These are phyloP conservation scores for Venturia nashicola DNA, from an alignment of 2,329 filamentous ascomycete species.

Conservation along the genomic window DNA sequence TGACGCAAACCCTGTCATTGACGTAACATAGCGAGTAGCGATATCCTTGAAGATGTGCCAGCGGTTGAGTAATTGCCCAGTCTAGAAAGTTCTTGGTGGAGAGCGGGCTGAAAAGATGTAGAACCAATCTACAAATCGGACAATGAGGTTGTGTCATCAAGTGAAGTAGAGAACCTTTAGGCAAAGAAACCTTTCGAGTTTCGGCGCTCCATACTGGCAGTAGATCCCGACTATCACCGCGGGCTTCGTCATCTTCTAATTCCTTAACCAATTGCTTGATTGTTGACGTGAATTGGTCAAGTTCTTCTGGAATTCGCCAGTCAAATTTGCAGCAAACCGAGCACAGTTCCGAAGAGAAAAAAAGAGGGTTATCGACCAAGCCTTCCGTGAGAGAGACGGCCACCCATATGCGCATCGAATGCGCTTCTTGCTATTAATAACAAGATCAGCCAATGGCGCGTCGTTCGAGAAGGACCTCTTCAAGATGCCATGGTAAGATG, in stretches of 20 bases:
- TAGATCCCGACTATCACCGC: not conserved
- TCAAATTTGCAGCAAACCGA: not conserved
- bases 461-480: not conserved
- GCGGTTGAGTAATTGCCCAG: not conserved
- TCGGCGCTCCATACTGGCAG: not conserved
- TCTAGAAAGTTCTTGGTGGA: not conserved
- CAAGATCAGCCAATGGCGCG: too few relatives aligned
- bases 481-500: too few relatives aligned
- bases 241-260: not conserved
- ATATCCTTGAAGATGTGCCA: not conserved
- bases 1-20: not conserved
- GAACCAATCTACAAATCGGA: not conserved
- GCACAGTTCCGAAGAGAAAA: not conserved
- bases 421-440: too few relatives aligned
- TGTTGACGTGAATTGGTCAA: not conserved
- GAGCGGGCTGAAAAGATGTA: not conserved
- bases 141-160: not conserved
- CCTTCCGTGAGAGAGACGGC: not conserved
- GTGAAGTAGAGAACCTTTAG: not conserved
- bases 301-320: not conserved
- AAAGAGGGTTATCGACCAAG: not conserved
- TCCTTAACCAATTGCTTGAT: not conserved
- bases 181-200: not conserved
- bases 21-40: not conserved
- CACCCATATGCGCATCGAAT: not conserved